Percentiles rank a stretch among this genome's conserved stretches.
These are phyloP conservation scores for Dipodascopsis uninucleata DNA, from an alignment of 805 yeast genomes.

Conservation along the genomic window DNA sequence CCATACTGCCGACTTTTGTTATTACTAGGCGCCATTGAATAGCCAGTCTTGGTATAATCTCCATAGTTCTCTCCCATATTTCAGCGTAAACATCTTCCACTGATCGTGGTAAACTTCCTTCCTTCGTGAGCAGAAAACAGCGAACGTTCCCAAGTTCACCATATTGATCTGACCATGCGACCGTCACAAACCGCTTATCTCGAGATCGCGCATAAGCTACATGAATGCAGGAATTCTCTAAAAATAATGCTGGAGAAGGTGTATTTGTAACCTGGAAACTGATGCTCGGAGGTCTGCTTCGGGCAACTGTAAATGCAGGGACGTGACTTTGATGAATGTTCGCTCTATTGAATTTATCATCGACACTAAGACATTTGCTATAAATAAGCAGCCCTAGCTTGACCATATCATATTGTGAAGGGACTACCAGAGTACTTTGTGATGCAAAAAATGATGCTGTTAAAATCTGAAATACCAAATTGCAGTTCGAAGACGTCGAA, in stretches of 20 bases:
- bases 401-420: slow-evolving; percentile 32
- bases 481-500: slow-evolving; percentile 2
- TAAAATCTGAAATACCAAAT: slow-evolving; percentile 20
- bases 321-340: slow-evolving; percentile 4
- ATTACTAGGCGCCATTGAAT: slow-evolving; percentile 38
- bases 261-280: slow-evolving; percentile 32
- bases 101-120: slow-evolving; percentile 27
- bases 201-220: slow-evolving; percentile 78
- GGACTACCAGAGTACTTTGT: slow-evolving; percentile 31
- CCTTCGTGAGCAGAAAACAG: slow-evolving; percentile 41
- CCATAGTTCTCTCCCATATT: slow-evolving; percentile 37
- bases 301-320: slow-evolving; percentile 38
- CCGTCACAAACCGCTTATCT: slow-evolving; percentile 80
- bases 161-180: slow-evolving; percentile 84
- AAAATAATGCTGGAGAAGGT: slow-evolving; percentile 38
- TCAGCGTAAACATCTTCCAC: slow-evolving; percentile 34
- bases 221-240: slow-evolving; percentile 77
- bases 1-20: slow-evolving; percentile 38
- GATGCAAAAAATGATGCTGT: slow-evolving; percentile 27
- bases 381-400: slow-evolving; percentile 34
- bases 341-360: background rate
- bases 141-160: slow-evolving; percentile 61
- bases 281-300: slow-evolving; percentile 34
- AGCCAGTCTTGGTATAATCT: slow-evolving; percentile 26
- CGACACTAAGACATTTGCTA: slow-evolving; percentile 29